Evolutionary conservation across 805 yeast species (phyloP), one percentile per base, ranked within the genome.

Genomic region (Metschnikowia similis): DNA sequence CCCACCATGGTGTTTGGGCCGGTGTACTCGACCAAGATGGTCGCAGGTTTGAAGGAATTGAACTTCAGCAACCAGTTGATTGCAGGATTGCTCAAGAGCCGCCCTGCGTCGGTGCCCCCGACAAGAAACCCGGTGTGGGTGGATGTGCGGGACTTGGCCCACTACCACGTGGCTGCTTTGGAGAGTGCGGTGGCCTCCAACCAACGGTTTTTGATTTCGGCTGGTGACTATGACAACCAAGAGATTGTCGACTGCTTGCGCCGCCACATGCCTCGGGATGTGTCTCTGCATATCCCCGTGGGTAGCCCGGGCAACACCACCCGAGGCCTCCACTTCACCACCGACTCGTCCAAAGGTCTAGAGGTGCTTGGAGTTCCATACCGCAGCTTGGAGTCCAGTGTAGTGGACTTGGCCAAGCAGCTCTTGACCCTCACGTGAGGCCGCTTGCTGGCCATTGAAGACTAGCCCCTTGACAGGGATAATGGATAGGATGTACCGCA

Each of bases 211-310:
- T 51, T 65, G 51, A 52, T 65, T 16, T 58, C 64, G 36, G 68
- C 68, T 2, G 68, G 68, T 1, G 61, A 56, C 38, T 65, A 50
- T 45, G 64, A 64, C 52, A 63, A 60, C 42, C 67, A 64, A 41
- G 66, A 63, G 43, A 60, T 65, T 48, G 66, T 55, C 47, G 62
- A 56, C 31, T 47, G 50, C 10, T 48, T 63, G 29, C 48, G 57
- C 26, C 44, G 48, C 2, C 39, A 48, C 3, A 35, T 51, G 29
- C 50, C 57, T 6, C 31, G 17, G 6, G 48, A 43, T 13, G 51
- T 48, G 9, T 17, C 41, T 7, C 3, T 4, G 10, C 7, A 8
- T 16, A 17, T 47, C 7, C 46, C 49, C 10, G 41, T 41, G 7
- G 67, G 67, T 8, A 51, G 27, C 6, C 65, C 63, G n/a, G 59